Evolutionary conservation across 2,329 filamentous ascomycete species (phyloP), one percentile per base, ranked within the genome.

Genomic region (Rosellinia necatrix): DNA sequence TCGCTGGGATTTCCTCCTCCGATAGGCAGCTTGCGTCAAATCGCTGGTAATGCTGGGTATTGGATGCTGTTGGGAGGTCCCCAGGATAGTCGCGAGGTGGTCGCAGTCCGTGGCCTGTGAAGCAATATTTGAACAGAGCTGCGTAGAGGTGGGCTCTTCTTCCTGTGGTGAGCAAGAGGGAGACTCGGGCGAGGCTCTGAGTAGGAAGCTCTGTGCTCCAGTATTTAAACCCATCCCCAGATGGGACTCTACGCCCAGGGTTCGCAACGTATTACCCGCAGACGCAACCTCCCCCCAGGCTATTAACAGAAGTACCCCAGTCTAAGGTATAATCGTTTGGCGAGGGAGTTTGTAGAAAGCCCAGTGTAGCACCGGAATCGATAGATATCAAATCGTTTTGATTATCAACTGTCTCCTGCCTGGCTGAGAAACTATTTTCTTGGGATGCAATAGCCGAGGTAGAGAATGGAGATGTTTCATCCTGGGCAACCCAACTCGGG

Each of bases 91-190:
- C 27, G 49, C 32, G 19, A 52, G 24, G 19, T 52, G 32, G 24
- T 38, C 41, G 19, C 44, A 43, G 25, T 52, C 49, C 9, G 32
- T 24, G 40, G 15, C 30, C n/a, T 52, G 49, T 24, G 32, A 52
- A 37, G 24, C 17, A 13, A 32, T 38, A 9, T 38, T 32, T 3
- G 13, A 13, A 17, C 24, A 30, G 13, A 6, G 24, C 30, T 38
- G 24, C 3, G 49, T 21, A 12, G 38, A 29, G 32, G 3, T 30
- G 17, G 7, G 38, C 12, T 46, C 40, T 25, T 32, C 49, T 7
- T 2, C 30, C 9, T n/a, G 30, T 12, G 30, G 22, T 37, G 46
- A 24, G 32, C 43, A 35, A 25, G 22, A 17, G 9, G 17, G 1
- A 9, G 32, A 19, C 12, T 24, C 12, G 6, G 12, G 17, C 8